Conservation (phyloP, 31 red algal genomes). For the Endocladia muricata region DNA sequence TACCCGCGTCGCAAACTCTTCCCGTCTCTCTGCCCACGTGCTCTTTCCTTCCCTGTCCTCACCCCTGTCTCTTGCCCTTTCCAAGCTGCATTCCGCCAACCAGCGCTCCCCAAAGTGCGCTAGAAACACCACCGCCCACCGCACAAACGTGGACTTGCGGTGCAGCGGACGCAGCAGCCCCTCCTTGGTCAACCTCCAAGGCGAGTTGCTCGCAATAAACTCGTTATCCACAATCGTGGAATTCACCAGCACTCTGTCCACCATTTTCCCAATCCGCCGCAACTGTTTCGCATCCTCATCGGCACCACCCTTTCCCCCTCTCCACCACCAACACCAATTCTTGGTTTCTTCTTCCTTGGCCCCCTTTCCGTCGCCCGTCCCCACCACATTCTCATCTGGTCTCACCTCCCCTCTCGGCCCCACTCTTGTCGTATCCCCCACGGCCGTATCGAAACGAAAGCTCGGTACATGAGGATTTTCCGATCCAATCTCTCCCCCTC, state of each 20-base stretch:
- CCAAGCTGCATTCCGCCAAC: neutral
- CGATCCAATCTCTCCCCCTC: neutral
- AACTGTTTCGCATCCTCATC: neutral
- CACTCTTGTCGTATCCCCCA: neutral
- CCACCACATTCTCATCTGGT: neutral
- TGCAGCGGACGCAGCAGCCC: neutral
- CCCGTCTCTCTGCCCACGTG: neutral
- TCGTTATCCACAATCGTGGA: conserved; percentile 26
- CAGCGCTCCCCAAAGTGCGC: conserved; percentile 16
- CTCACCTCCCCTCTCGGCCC: neutral
- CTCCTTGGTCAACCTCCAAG: neutral
- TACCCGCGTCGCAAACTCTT: conserved; percentile 2
- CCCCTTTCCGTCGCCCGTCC: neutral
- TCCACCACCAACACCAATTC: too few relatives aligned
- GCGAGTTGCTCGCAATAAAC: conserved; percentile 16
- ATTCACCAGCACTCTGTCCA: conserved; percentile 16
- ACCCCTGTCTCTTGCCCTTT: neutral
- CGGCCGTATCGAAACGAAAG: too few relatives aligned
- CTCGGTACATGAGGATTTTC: neutral
- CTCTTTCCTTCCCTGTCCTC: too few relatives aligned
- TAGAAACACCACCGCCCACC: conserved; percentile 20
- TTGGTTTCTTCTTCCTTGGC: neutral
- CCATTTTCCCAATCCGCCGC: neutral
- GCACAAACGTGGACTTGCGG: neutral
- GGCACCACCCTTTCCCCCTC: neutral